Percentiles rank a stretch among this genome's conserved stretches.
Conservation (phyloP, 352 stramenopile species). For the Phytophthora vignae region DNA sequence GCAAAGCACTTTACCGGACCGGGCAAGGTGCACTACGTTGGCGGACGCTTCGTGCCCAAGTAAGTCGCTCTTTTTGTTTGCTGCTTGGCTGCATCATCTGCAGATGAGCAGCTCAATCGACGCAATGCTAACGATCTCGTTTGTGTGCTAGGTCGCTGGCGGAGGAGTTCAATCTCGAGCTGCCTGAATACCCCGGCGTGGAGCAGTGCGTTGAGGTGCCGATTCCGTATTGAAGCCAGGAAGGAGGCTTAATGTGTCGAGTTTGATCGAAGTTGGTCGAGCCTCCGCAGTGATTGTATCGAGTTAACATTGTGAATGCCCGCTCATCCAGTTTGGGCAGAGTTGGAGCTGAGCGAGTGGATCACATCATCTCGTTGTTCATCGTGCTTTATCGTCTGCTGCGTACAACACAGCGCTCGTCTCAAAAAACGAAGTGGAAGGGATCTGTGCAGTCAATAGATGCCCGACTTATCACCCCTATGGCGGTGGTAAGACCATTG, state of each 20-base stretch:
- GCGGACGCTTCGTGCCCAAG: conserved; percentile 96
- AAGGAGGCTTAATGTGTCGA: conserved; percentile 18
- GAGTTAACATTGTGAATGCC: conserved; percentile 10
- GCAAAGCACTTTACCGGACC: conserved; percentile 88
- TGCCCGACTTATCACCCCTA: conserved; percentile 29
- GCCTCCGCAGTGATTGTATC: not conserved
- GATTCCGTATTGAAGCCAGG: conserved; percentile 40
- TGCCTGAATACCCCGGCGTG: conserved; percentile 63
- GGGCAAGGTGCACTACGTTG: conserved; percentile 93
- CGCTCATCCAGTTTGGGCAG: conserved; percentile 7
- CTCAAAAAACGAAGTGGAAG: conserved; percentile 33
- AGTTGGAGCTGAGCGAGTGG: not conserved
- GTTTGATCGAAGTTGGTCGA: conserved; percentile 4
- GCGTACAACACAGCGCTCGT: conserved; percentile 4
- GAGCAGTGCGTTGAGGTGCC: conserved; percentile 73
- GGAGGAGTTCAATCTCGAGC: conserved; percentile 68
- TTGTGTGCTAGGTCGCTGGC: conserved; percentile 51
- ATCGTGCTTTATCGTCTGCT: conserved; percentile 2
- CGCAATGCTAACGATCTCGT: not conserved
- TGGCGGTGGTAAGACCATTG: conserved; percentile 23
- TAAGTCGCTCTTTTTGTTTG: conserved; percentile 30
- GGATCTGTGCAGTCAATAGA: conserved; percentile 26
- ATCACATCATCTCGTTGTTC: conserved; percentile 3
- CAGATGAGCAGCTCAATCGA: not conserved
- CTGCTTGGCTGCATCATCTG: not conserved